These are phyloP conservation scores for Mycena galopus DNA, from an alignment of 768 basidiomycete genomes.

Conservation along the genomic window DNA sequence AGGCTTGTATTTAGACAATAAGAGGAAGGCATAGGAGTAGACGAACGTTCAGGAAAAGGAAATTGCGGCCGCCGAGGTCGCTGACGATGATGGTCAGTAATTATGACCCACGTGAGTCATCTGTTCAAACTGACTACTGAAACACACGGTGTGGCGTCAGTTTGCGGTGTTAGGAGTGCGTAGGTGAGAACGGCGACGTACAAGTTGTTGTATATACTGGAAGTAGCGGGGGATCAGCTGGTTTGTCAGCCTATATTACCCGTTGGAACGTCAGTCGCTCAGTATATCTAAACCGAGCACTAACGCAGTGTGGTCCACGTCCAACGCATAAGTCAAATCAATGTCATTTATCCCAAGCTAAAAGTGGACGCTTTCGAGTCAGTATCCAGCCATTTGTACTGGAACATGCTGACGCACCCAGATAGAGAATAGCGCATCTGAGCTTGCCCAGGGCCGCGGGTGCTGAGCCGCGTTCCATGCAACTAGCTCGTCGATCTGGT, in stretches of 20 bases:
- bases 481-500: slow-evolving; percentile 58
- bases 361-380: background rate
- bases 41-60: slow-evolving; percentile 62
- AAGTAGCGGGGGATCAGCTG: slow-evolving; percentile 52
- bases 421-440: slow-evolving; percentile 56
- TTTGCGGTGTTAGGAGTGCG: background rate
- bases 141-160: slow-evolving; percentile 12
- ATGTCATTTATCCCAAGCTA: slow-evolving; percentile 64
- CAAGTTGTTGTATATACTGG: slow-evolving; percentile 45
- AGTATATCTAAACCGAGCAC: background rate
- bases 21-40: slow-evolving; percentile 53
- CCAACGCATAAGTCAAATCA: slow-evolving; percentile 47
- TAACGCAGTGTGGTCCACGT: slow-evolving; percentile 43
- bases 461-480: slow-evolving; percentile 45
- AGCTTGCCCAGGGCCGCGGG: slow-evolving; percentile 50
- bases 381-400: slow-evolving; percentile 6
- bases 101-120: background rate
- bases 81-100: slow-evolving; percentile 29
- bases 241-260: slow-evolving; percentile 43
- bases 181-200: slow-evolving; percentile 33
- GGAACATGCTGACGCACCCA: slow-evolving; percentile 40
- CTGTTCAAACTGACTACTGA: slow-evolving; percentile 37
- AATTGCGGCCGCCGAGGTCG: slow-evolving; percentile 56
- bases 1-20: slow-evolving; percentile 25
- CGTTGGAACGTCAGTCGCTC: slow-evolving; percentile 3